phyloP scores from a whole-genome alignment of 2,329 filamentous ascomycete species.

The Cryphonectria japonica region DNA sequence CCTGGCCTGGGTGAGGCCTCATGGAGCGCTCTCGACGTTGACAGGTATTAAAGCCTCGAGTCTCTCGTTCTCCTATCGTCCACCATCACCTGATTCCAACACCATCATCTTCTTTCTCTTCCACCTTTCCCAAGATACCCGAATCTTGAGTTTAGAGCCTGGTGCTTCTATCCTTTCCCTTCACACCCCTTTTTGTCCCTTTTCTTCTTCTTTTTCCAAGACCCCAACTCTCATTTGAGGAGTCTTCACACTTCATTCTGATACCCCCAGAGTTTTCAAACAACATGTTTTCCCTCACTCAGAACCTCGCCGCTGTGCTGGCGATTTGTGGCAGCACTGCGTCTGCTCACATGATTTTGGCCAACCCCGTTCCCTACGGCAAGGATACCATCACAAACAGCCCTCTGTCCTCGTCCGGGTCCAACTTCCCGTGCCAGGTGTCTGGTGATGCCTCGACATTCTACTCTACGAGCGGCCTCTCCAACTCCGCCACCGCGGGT shows the following conservation, averaged over 20 bases:
- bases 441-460: constrained; percentile 24
- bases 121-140: constrained; percentile 4
- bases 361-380: constrained; percentile 26
- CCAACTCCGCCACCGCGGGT: constrained; percentile 27
- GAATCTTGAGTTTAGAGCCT: not conserved
- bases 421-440: constrained; percentile 29
- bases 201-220: not conserved
- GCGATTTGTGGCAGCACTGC: constrained; percentile 22
- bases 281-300: constrained; percentile 23
- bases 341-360: constrained; percentile 28
- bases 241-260: not conserved
- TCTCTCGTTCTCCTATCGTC: constrained; percentile 1
- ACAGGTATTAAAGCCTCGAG: constrained; percentile 18
- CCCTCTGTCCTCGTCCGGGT: constrained; percentile 20
- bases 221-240: too few relatives aligned
- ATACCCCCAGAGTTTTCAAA: constrained; percentile 1
- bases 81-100: not conserved
- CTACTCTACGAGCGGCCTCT: constrained; percentile 26
- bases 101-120: constrained; percentile 7
- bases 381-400: constrained; percentile 17
- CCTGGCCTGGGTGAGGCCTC: constrained; percentile 9
- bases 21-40: not conserved
- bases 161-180: constrained; percentile 11
- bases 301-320: constrained; percentile 28
- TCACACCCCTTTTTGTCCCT: not conserved